Evolutionary conservation across 2,329 filamentous ascomycete genomes (phyloP).

Genomic region (Hypoxylon sp.): DNA sequence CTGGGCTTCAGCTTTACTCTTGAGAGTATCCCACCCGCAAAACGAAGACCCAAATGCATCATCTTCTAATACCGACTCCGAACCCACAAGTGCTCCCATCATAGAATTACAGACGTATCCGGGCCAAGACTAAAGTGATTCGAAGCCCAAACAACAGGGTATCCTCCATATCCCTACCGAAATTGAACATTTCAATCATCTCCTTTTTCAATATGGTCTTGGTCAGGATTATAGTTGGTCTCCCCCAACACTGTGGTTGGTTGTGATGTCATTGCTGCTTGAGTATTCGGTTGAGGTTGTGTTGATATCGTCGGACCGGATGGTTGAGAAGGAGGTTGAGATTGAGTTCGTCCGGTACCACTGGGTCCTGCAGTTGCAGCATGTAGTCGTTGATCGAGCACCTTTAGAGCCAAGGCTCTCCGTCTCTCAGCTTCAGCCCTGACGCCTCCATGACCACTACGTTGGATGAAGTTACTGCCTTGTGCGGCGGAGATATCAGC

Average conservation of each 20-base stretch:
- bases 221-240: conserved; percentile 78
- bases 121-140: conserved; percentile 29
- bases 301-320: conserved; percentile 70
- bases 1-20: conserved; percentile 5
- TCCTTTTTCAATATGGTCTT: conserved; percentile 61
- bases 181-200: conserved; percentile 44
- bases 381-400: conserved; percentile 90
- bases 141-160: conserved; percentile 20
- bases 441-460: conserved; percentile 75
- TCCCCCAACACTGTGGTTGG: conserved; percentile 74
- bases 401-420: conserved; percentile 89
- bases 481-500: conserved; percentile 83
- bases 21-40: conserved; percentile 26
- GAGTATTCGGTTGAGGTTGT: conserved; percentile 69
- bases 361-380: conserved; percentile 74
- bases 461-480: conserved; percentile 72
- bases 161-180: conserved; percentile 7
- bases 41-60: conserved; percentile 40
- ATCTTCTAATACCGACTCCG: conserved; percentile 48
- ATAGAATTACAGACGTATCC: conserved; percentile 49
- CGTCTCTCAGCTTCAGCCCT: conserved; percentile 93
- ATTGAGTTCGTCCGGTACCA: conserved; percentile 59
- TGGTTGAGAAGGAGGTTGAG: conserved; percentile 60
- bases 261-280: conserved; percentile 71
- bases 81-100: conserved; percentile 46